phyloP scores from a whole-genome alignment of 108 stramenopile species.

The Cyclotella baltica region DNA sequence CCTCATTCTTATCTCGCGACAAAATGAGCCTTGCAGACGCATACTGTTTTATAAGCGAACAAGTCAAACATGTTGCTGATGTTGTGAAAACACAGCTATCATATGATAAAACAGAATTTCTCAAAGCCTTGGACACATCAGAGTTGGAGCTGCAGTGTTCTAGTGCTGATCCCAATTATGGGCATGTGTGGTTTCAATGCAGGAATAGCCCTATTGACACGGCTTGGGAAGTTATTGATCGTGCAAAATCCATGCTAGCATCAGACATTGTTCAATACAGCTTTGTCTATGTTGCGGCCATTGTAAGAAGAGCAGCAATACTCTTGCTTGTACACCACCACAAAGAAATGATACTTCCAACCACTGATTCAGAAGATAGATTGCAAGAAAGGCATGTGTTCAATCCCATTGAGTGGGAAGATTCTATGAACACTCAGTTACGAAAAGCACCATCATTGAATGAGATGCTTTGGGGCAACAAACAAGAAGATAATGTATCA shows the following conservation, averaged over 20 bases:
- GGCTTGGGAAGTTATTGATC: constrained; percentile 69
- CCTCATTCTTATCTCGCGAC: constrained; percentile 27
- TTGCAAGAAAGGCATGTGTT: background rate
- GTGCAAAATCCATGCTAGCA: constrained; percentile 62
- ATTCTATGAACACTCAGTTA: constrained; percentile 40
- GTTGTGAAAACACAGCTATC: constrained; percentile 38
- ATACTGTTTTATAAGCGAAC: constrained; percentile 39
- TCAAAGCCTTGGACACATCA: constrained; percentile 64
- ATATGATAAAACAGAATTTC: constrained; percentile 8
- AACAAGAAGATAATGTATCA: constrained; percentile 39
- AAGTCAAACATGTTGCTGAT: constrained; percentile 40
- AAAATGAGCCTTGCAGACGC: constrained; percentile 35
- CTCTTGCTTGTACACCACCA: constrained; percentile 46
- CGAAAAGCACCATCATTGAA: constrained; percentile 22
- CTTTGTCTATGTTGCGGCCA: constrained; percentile 71
- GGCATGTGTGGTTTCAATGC: constrained; percentile 94
- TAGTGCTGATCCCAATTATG: constrained; percentile 99
- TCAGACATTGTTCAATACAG: constrained; percentile 62
- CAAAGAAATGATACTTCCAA: constrained; percentile 19
- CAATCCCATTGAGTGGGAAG: constrained; percentile 47
- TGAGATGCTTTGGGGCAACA: constrained; percentile 14
- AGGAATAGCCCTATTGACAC: constrained; percentile 85
- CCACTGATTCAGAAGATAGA: background rate
- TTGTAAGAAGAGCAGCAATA: constrained; percentile 67
- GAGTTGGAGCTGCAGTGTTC: constrained; percentile 84